A percentile compares a stretch with the other conserved stretches of the same genome.
Evolutionary conservation across 371 early-diverging fungal genomes (phyloP).

Genomic region (Chytridium lagenaria): DNA sequence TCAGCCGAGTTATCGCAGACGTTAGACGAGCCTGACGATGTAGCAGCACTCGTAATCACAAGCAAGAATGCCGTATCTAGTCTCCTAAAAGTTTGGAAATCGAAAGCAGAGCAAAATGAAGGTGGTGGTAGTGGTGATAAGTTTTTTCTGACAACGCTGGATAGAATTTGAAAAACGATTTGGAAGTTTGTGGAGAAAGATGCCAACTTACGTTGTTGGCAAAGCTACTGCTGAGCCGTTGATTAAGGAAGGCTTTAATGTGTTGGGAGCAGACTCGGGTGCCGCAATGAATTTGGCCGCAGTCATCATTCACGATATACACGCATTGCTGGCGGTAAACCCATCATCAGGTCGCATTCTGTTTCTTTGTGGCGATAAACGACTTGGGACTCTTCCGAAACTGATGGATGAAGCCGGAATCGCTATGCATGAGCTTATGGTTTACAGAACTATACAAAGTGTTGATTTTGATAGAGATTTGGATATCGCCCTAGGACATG

Average conservation of each 20-base stretch:
- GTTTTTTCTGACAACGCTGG: not conserved
- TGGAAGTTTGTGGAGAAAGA: conserved; percentile 18
- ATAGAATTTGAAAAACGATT: conserved; percentile 1
- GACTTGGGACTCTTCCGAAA: conserved; percentile 55
- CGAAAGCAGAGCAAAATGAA: not conserved
- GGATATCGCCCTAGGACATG: not conserved
- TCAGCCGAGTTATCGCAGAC: not conserved
- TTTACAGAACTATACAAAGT: conserved; percentile 54
- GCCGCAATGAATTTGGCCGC: conserved; percentile 53
- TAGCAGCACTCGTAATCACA: not conserved
- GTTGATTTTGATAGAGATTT: conserved; percentile 37
- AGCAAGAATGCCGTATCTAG: conserved; percentile 7
- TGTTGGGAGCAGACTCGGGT: conserved; percentile 41
- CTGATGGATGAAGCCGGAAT: conserved; percentile 41
- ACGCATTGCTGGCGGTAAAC: not conserved
- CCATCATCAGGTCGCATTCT: conserved; percentile 32
- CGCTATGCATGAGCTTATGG: conserved; percentile 46
- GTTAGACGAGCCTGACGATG: not conserved
- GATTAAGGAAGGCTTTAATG: conserved; percentile 27
- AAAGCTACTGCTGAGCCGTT: conserved; percentile 52
- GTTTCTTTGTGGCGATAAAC: conserved; percentile 67
- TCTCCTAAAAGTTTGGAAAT: not conserved
- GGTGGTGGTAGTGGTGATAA: not conserved
- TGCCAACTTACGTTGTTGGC: conserved; percentile 59
- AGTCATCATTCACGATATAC: conserved; percentile 31